phyloP scores from a whole-genome alignment of 768 basidiomycete species.

The Gymnopilus dilepis region DNA sequence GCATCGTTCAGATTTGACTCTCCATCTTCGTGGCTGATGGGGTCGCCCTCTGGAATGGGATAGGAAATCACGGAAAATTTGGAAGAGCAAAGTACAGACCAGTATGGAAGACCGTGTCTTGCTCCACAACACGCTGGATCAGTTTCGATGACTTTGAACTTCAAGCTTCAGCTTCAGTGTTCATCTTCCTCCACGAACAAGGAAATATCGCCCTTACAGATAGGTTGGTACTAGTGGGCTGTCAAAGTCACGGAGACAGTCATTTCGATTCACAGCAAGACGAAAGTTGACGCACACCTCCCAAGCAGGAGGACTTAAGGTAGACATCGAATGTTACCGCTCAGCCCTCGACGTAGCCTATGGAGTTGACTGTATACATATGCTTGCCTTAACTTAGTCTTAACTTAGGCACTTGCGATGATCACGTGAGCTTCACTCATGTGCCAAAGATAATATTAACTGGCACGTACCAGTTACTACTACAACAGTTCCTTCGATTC shows the following conservation, averaged over 20 bases:
- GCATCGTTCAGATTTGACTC: conserved; percentile 96
- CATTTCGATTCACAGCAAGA: background rate
- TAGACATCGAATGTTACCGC: conserved; percentile 99
- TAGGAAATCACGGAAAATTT: conserved; percentile 21
- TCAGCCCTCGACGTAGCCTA: conserved; percentile 98
- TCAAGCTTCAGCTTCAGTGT: no score
- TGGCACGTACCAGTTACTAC: no score
- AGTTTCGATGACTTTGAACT: conserved; percentile 99
- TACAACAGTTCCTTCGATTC: no score
- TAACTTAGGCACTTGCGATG: no score
- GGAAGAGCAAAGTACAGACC: conserved; percentile 43
- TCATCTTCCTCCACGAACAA: conserved; percentile 97
- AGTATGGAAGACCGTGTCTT: conserved; percentile 97
- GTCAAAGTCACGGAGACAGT: conserved; percentile 6
- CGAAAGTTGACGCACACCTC: conserved; percentile 54
- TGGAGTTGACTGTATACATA: conserved; percentile 94
- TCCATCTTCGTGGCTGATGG: conserved; percentile 98
- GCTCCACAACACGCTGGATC: conserved; percentile 99
- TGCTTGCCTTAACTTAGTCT: conserved; percentile 99
- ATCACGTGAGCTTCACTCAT: no score
- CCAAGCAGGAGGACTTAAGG: conserved; percentile 98
- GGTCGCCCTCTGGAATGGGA: conserved; percentile 81
- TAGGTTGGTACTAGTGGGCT: conserved; percentile 95
- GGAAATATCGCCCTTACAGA: conserved; percentile 98
- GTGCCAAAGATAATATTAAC: no score